Evolutionary conservation across 768 basidiomycete genomes (phyloP).

Genomic region (Dioszegia hungarica): DNA sequence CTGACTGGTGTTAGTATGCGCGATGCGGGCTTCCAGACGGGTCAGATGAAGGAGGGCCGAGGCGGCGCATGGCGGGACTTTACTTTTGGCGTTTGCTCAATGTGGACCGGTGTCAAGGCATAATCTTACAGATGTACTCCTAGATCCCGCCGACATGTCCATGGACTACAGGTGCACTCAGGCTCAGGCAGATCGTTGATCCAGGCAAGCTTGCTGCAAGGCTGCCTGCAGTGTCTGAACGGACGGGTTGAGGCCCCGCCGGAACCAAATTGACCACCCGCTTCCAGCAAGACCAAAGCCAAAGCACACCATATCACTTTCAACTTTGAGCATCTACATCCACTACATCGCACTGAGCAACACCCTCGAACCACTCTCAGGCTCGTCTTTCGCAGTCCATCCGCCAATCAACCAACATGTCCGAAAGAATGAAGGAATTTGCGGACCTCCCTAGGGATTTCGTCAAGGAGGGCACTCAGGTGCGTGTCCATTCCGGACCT

Average conservation of each 20-base stretch:
- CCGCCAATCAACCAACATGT: conserved; percentile 55
- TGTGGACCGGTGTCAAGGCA: conserved; percentile 44
- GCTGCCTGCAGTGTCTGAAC: too few relatives aligned
- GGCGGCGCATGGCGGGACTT: conserved; percentile 50
- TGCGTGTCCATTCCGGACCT: conserved; percentile 48
- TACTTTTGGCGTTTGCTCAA: conserved; percentile 49
- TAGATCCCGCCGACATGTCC: not conserved
- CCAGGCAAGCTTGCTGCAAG: too few relatives aligned
- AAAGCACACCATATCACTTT: not conserved
- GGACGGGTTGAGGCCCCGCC: too few relatives aligned
- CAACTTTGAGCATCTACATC: too few relatives aligned
- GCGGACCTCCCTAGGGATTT: conserved; percentile 88
- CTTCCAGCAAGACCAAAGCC: not conserved
- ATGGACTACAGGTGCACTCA: too few relatives aligned
- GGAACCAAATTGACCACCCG: not conserved
- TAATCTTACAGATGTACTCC: conserved; percentile 56
- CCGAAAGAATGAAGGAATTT: conserved; percentile 85
- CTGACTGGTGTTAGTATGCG: conserved; percentile 35
- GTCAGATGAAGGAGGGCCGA: conserved; percentile 48
- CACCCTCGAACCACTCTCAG: too few relatives aligned
- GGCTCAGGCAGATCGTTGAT: too few relatives aligned
- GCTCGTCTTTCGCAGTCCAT: too few relatives aligned
- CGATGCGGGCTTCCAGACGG: conserved; percentile 50
- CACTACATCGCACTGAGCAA: too few relatives aligned
- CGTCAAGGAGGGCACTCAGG: conserved; percentile 87